These are phyloP conservation scores for Trichoderma reesei DNA, from an alignment of 495 filamentous ascomycete species.

Conservation along the genomic window DNA sequence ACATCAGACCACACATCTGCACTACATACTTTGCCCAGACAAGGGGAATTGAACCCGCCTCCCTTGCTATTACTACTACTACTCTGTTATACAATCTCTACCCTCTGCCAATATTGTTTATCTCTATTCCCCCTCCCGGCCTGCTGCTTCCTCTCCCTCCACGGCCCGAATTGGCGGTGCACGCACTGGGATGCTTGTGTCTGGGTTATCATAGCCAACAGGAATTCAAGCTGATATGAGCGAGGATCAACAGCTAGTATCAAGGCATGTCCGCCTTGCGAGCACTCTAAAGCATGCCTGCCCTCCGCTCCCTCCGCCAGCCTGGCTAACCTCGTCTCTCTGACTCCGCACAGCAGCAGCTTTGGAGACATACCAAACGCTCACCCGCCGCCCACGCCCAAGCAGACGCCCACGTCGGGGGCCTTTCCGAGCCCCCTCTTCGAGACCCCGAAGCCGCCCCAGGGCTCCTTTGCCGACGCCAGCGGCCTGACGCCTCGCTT, in stretches of 20 bases:
- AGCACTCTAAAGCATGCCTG: neutral
- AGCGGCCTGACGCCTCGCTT: conserved; percentile 45
- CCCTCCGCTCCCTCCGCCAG: conserved; percentile 12
- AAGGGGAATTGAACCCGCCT: conserved; percentile 5
- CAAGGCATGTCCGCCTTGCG: conserved; percentile 48
- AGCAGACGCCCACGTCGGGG: conserved; percentile 59
- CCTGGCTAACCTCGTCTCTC: conserved; percentile 13
- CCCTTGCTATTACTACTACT: too few species aligned
- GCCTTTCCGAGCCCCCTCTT: conserved; percentile 53
- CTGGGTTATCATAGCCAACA: conserved; percentile 15
- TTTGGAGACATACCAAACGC: conserved; percentile 71
- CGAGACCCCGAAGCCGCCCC: conserved; percentile 52
- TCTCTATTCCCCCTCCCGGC: too few species aligned
- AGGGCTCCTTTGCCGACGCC: conserved; percentile 36
- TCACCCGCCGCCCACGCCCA: conserved; percentile 62
- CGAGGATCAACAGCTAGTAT: conserved; percentile 56
- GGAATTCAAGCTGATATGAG: conserved; percentile 52
- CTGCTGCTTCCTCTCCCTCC: neutral
- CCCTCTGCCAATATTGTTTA: neutral
- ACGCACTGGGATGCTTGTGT: conserved; percentile 13
- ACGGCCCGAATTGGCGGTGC: conserved; percentile 9
- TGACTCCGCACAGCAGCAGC: conserved; percentile 32
- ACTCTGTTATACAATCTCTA: neutral
- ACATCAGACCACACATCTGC: neutral
- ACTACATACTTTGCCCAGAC: neutral